Conservation (phyloP, 257 asterid species). For the Ehretia macrophylla region DNA sequence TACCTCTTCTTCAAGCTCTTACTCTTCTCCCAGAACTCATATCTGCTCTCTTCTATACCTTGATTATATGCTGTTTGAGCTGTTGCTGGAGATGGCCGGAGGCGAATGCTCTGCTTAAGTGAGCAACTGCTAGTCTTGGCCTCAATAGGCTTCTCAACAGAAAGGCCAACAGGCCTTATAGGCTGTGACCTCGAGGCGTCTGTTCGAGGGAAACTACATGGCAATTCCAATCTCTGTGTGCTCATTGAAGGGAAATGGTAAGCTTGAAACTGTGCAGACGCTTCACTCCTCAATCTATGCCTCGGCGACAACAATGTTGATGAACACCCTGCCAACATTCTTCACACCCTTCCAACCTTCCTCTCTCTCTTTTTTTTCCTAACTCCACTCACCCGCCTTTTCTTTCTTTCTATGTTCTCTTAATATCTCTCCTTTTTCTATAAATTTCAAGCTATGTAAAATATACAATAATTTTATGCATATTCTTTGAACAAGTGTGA, state of each 20-base stretch:
- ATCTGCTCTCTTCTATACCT: constrained; percentile 41
- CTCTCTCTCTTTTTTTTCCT: constrained; percentile 18
- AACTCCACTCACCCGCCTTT: constrained; percentile 46
- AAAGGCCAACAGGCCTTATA: constrained; percentile 64
- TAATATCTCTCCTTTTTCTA: constrained; percentile 13
- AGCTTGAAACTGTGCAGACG: constrained; percentile 76
- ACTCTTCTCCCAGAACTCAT: constrained; percentile 50
- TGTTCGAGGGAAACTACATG: constrained; percentile 59
- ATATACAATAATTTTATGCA: constrained; percentile 17
- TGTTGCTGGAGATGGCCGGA: constrained; percentile 49
- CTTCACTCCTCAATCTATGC: constrained; percentile 89
- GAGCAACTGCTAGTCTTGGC: constrained; percentile 46
- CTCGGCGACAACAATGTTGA: constrained; percentile 87
- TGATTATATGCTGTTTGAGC: constrained; percentile 23
- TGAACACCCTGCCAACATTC: constrained; percentile 98
- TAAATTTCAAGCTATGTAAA: constrained; percentile 20
- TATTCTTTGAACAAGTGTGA: neutral
- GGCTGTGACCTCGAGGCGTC: constrained; percentile 55
- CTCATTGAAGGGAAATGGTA: constrained; percentile 86
- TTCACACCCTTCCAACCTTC: constrained; percentile 48
- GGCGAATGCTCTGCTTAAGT: constrained; percentile 60
- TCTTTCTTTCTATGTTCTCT: constrained; percentile 27
- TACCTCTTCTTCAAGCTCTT: constrained; percentile 61
- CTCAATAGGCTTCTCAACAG: constrained; percentile 65
- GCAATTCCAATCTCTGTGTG: constrained; percentile 91